Evolutionary conservation across 495 filamentous ascomycete genomes (phyloP).

Genomic region (Penicillium malachiteum): DNA sequence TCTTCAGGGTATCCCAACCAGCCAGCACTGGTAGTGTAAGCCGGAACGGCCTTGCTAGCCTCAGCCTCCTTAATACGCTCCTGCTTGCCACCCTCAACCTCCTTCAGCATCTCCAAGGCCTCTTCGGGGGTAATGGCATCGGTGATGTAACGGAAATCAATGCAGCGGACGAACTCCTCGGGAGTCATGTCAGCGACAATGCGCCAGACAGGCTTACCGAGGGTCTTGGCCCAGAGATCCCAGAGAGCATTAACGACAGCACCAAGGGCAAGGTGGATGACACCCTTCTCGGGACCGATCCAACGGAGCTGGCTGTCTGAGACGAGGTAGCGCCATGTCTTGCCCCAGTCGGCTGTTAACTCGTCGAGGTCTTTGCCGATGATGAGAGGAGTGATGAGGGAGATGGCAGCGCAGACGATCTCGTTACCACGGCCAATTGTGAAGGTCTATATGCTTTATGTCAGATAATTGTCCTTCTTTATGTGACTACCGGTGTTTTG

Average conservation of each 20-base stretch:
- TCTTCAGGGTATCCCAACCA: slow-evolving; percentile 93
- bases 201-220: slow-evolving; percentile 85
- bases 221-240: slow-evolving; percentile 91
- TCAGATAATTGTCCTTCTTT: slow-evolving; percentile 1
- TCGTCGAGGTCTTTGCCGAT: slow-evolving; percentile 69
- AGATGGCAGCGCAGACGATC: slow-evolving; percentile 84
- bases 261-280: slow-evolving; percentile 87
- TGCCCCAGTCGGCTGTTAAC: slow-evolving; percentile 78
- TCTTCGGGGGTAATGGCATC: slow-evolving; percentile 90
- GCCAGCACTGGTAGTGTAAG: slow-evolving; percentile 87
- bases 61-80: slow-evolving; percentile 69
- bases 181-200: slow-evolving; percentile 87
- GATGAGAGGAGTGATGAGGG: slow-evolving; percentile 70
- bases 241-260: slow-evolving; percentile 91
- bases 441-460: slow-evolving; percentile 65
- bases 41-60: slow-evolving; percentile 70
- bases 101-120: slow-evolving; percentile 67
- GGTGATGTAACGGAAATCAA: slow-evolving; percentile 92
- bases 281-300: slow-evolving; percentile 95
- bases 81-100: slow-evolving; percentile 61
- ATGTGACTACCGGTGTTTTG: no score
- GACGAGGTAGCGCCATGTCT: slow-evolving; percentile 88
- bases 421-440: slow-evolving; percentile 96
- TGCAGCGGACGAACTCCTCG: slow-evolving; percentile 80
- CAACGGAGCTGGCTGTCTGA: slow-evolving; percentile 87